Conservation (phyloP, 129 eudicot genomes). For the Ambrosia trifida region DNA sequence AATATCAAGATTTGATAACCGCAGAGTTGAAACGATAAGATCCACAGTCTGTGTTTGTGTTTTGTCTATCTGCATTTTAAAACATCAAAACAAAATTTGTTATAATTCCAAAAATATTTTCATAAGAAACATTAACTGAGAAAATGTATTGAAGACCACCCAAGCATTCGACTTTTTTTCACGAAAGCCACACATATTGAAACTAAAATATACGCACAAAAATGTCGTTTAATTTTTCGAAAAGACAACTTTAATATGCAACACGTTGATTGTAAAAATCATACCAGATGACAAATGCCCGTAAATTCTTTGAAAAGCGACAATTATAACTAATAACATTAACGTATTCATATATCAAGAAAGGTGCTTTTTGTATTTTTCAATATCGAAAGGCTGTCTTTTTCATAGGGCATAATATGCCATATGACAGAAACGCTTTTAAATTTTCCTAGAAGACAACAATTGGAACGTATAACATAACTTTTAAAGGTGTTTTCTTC, state of each 20-base stretch:
- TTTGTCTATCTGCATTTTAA: slow-evolving; percentile 62
- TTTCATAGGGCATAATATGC: not conserved
- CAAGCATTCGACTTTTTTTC: not conserved
- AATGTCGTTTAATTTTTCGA: too few species aligned
- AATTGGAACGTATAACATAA: not conserved
- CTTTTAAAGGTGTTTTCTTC: not conserved
- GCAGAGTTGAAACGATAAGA: slow-evolving; percentile 74
- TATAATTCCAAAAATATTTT: not conserved
- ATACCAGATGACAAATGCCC: not conserved
- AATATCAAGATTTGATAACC: slow-evolving; percentile 76
- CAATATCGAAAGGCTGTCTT: not conserved
- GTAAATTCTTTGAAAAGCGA: not conserved
- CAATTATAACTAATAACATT: not conserved
- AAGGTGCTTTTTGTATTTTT: not conserved
- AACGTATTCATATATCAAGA: not conserved
- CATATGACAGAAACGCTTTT: not conserved
- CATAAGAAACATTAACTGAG: not conserved
- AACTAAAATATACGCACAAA: too few species aligned
- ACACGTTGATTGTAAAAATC: not conserved
- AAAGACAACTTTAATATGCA: not conserved
- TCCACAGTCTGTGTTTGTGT: slow-evolving; percentile 63
- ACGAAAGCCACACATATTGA: not conserved
- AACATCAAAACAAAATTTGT: not conserved
- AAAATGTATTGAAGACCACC: not conserved
- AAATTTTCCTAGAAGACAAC: not conserved